Base-by-base conservation (phyloP, 169 alveolate species). In the Ichthyophthirius multifiliis region DNA sequence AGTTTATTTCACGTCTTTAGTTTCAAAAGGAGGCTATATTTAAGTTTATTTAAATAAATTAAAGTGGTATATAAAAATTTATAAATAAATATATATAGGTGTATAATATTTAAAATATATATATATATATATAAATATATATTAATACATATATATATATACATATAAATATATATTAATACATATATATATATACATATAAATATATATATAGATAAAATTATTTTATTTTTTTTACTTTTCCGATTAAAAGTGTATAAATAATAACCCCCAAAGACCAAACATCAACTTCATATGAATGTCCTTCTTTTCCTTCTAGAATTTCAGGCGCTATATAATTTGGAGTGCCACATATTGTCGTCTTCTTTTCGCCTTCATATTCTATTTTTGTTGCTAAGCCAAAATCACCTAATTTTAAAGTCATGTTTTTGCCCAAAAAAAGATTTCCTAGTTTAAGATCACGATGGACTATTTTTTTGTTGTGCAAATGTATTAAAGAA, bases 261-360 rank as follows among this genome's bases (percentile, higher is more conserved):
- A 94, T 89, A 20, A 94, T 89, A 35, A 94, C 96, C 10, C 97
- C 97, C 0, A 94, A 64, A 15, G 94, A 84, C 96, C 96, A 92
- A 20, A 88, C 76, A 83, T 92, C 96, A 23, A 92, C 96, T 79
- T 92, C 96, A 85, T 84, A 92, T 12, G 90, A 78, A 83, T 92
- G 94, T 1, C 93, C 93, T 7, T 20, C 46, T 23, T 87, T 87
- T 13, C 93, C 91, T 15, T 89, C 97, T 18, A 94, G 79, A 1
- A 94, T 84, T 79, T 94, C 97, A 6, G 97, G 95, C 2, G 96
- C 96, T 0, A 94, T 92, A 75, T 94, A 94, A 74, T 94, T 94
- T 16, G 97, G 97, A 5, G 96, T 94, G 34, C 97, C 97, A 67
- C 97, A 94, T n/a, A 94, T 88, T 16, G 97, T 92, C 34, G 92